Evolutionary conservation across 2,329 filamentous ascomycete genomes (phyloP).

Genomic region (Fusarium sp.): DNA sequence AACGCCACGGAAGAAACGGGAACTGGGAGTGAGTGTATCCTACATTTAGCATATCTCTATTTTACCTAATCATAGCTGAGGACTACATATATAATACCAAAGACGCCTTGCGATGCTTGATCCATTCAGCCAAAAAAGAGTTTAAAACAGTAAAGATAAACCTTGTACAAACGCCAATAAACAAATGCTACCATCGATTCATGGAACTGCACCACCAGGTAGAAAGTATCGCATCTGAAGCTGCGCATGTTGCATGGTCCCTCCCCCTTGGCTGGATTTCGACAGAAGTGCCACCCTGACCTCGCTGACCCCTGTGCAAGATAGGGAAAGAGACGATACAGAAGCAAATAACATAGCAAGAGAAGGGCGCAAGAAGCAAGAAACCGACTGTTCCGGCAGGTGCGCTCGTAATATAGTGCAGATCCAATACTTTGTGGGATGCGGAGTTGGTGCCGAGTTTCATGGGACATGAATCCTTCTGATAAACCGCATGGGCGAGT

Average conservation of each 20-base stretch:
- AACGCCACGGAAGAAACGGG: neutral
- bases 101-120: constrained; percentile 36
- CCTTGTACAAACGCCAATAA: neutral
- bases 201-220: neutral
- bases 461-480: neutral
- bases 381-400: neutral
- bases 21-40: neutral
- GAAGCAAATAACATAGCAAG: neutral
- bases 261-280: neutral
- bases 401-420: constrained; percentile 15
- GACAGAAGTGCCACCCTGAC: constrained; percentile 9
- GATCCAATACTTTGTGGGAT: constrained; percentile 13
- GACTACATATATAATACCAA: constrained; percentile 3
- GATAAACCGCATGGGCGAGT: neutral
- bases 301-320: neutral
- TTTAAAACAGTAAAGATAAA: neutral
- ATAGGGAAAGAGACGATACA: neutral
- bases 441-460: neutral
- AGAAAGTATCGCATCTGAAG: neutral
- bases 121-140: neutral
- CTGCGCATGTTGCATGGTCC: neutral
- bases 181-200: neutral
- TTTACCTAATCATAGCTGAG: constrained; percentile 1
- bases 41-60: constrained; percentile 15
- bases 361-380: neutral